These are phyloP conservation scores for Cicer chorassanicum DNA, from an alignment of 306 rosid species.

Conservation along the genomic window DNA sequence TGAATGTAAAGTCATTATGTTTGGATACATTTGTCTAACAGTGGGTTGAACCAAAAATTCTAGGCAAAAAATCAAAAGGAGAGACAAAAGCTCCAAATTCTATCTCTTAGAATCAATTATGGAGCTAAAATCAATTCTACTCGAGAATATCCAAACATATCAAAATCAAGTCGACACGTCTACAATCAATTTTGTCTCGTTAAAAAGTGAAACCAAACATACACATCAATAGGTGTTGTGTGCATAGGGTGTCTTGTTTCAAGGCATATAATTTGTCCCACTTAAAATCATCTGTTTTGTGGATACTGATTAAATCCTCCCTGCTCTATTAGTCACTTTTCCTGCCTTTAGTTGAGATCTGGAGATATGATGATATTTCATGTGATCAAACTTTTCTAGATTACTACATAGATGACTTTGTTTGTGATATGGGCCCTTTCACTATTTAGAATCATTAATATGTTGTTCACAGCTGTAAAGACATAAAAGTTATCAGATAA, in stretches of 20 bases:
- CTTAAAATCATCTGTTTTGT: neutral
- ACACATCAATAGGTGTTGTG: slow-evolving; percentile 21
- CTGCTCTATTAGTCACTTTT: neutral
- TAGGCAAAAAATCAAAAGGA: too few relatives aligned
- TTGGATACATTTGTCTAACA: too few relatives aligned
- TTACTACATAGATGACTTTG: slow-evolving; percentile 35
- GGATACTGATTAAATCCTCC: slow-evolving; percentile 10
- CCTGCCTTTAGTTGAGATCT: slow-evolving; percentile 41
- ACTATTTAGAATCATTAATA: slow-evolving; percentile 13
- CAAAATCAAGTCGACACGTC: too few relatives aligned
- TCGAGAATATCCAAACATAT: too few relatives aligned
- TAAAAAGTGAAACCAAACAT: neutral
- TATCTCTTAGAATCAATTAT: too few relatives aligned
- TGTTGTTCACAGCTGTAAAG: slow-evolving; percentile 41
- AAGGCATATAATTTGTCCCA: slow-evolving; percentile 4
- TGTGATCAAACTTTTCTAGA: neutral
- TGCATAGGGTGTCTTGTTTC: slow-evolving; percentile 9
- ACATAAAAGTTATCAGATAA: slow-evolving; percentile 16
- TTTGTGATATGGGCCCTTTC: slow-evolving; percentile 31
- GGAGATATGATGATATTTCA: slow-evolving; percentile 37
- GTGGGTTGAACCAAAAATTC: too few relatives aligned
- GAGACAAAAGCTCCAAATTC: too few relatives aligned
- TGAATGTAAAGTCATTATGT: too few relatives aligned
- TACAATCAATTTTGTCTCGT: too few relatives aligned
- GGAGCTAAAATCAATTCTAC: too few relatives aligned